Evolutionary conservation across 176 grass and related monocot genomes (phyloP), one percentile per base, ranked within the genome.

Genomic region (Oryza meridionalis): DNA sequence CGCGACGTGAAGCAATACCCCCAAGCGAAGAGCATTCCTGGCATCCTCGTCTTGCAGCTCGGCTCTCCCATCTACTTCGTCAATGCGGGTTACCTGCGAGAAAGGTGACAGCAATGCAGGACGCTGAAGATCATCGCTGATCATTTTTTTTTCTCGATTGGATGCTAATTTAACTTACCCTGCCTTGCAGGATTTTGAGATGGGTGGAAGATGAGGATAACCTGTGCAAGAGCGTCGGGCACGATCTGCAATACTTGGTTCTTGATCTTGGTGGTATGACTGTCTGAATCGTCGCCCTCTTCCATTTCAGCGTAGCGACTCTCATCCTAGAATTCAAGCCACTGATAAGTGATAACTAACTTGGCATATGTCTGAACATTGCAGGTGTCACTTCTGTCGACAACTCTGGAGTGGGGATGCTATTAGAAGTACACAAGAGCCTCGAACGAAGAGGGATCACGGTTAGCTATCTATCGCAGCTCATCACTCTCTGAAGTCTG

Each of bases 301-400:
- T 17, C 59, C 51, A 35, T 61, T 90, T 63, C 29, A 78, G 8
- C 13, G 7, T 31, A 13, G 19, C 14, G 15, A 51, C 64, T 66
- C 64, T 75, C 14, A 73, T 40, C 24, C 4, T 75, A 51, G 19
- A 66, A 27, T 72, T 86, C 35, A 32, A 42, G 7, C 17, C 24
- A 42, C 12, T 0, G 13, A 46, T 67, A 1, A 19, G 33, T 35
- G 33, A 35, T 67, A 1, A 25, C 79, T 19, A 75, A 26, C 74
- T 7, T 73, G 51, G 70, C 37, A 65, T 40, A 31, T 29, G 15
- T 38, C 40, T 74, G 42, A 63, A 82, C 46, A 77, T 42, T 68
- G 72, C 46, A 99, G 96, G 89, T 44, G 96, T 96, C 43, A 94
- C 86, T 43, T 87, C 96, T 3, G 90, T 99, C 16, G 96, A 99